These are phyloP conservation scores for Crucihimalaya himalaica DNA, from an alignment of 345 rosid genomes.

Conservation along the genomic window DNA sequence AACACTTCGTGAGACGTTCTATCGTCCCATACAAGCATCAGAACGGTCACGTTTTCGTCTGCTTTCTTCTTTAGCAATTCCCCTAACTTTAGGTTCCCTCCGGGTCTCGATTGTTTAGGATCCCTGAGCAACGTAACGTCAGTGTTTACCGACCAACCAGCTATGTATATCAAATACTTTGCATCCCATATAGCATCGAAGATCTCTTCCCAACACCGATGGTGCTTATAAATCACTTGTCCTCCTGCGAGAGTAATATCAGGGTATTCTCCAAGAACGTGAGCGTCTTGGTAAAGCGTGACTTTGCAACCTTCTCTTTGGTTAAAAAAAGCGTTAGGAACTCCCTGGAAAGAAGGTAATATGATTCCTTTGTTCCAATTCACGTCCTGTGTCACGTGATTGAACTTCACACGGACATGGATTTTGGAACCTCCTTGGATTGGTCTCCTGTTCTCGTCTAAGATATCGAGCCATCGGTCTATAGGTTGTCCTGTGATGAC, in stretches of 20 bases:
- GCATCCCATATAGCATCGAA: slow-evolving; percentile 66
- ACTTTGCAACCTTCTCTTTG: slow-evolving; percentile 68
- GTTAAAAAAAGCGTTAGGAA: slow-evolving; percentile 56
- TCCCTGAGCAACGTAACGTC: slow-evolving; percentile 62
- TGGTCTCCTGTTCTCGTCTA: slow-evolving; percentile 42
- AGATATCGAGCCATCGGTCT: slow-evolving; percentile 50
- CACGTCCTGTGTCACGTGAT: slow-evolving; percentile 33
- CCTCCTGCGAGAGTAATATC: slow-evolving; percentile 23
- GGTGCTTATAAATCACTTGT: slow-evolving; percentile 41
- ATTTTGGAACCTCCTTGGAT: slow-evolving; percentile 51
- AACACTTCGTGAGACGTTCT: slow-evolving; percentile 56
- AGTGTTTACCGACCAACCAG: slow-evolving; percentile 81
- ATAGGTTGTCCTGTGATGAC: slow-evolving; percentile 41
- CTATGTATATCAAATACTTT: slow-evolving; percentile 60
- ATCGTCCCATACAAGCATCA: slow-evolving; percentile 85
- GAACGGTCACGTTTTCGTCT: slow-evolving; percentile 56
- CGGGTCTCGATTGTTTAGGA: slow-evolving; percentile 39
- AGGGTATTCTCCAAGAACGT: slow-evolving; percentile 46
- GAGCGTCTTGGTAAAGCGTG: slow-evolving; percentile 85
- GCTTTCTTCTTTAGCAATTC: slow-evolving; percentile 67
- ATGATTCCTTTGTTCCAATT: slow-evolving; percentile 68
- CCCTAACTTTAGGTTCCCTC: slow-evolving; percentile 49
- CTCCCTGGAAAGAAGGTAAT: slow-evolving; percentile 44
- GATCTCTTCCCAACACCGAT: slow-evolving; percentile 79
- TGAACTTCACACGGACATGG: slow-evolving; percentile 52